Base-by-base conservation (phyloP, 129 eudicot species). In the Helianthus tuberosus region DNA sequence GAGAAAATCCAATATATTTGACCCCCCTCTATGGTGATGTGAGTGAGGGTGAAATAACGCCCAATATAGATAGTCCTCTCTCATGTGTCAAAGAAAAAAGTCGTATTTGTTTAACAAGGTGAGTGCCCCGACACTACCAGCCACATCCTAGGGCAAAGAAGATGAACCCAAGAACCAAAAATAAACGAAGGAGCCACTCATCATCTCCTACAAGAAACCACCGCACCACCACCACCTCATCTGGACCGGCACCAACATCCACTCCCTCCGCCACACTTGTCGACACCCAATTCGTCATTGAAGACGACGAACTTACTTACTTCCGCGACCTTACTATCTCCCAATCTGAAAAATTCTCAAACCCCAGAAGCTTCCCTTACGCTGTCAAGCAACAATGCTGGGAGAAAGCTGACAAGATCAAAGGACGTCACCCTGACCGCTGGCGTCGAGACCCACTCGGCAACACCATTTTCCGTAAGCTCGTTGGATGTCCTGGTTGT, bases 391-490 rank as follows among this genome's bases (percentile, higher is more conserved):
- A 88, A 62, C 92, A 88, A 53, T 91, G 97, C 66, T 94, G 99
- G 99, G 96, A 94, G 11, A 94, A 91, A 79, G 99, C 99, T 0
- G 91, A 91, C 48, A 94, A 88, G 49, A 66, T 94, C 53, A 94
- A 91, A 51, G 97, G 97, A 11, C 83, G 98, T 17, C 93, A 94
- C 82, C 97, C 98, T 35, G 93, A 86, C 59, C 72, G 97, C 11
- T 88, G 98, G 98, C 94, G 98, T 15, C 88, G 89, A 16, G 98
- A 94, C 76, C 71, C 91, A 1, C 81, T 94, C 39, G 98, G 98
- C 1, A 94, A 94, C 75, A 85, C 60, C 6, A 64, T 92, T 20
- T 92, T 89, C 20, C 77, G 98, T 32, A 87, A 89, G 90, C 97
- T 93, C 10, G 96, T 93, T 38, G 96, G 98, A 0, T 93, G 98